Conservation (phyloP, 1,139 yeast genomes). For the Zygoascus hellenicus region DNA sequence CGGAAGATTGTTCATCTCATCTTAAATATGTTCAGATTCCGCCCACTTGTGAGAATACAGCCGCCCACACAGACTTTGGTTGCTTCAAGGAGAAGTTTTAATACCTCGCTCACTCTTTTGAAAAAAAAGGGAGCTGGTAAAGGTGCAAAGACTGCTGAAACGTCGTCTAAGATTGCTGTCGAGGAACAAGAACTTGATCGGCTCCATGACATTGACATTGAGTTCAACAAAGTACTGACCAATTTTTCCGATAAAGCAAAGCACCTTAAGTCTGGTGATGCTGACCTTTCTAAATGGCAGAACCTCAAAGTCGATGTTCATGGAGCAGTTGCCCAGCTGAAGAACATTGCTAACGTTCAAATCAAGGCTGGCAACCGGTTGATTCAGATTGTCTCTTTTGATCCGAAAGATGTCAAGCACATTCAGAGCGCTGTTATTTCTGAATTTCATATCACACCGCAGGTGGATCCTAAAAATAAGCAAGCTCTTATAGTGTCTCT, state of each 20-base stretch:
- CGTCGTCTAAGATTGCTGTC: background rate
- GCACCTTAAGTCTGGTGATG: conserved; percentile 61
- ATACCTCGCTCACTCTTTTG: background rate
- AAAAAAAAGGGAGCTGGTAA: background rate
- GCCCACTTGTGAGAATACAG: no score
- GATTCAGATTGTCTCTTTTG: conserved; percentile 72
- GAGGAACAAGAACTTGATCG: background rate
- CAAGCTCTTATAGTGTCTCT: conserved; percentile 69
- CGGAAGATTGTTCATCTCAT: no score
- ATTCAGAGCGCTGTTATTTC: conserved; percentile 68
- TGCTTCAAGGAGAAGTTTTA: no score
- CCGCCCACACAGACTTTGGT: no score
- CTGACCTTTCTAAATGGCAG: conserved; percentile 64
- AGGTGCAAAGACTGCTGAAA: background rate
- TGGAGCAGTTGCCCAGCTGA: conserved; percentile 47
- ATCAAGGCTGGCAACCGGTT: conserved; percentile 59
- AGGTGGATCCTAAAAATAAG: conserved; percentile 61
- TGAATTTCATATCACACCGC: conserved; percentile 72
- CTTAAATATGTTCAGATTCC: no score
- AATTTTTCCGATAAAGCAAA: conserved; percentile 51
- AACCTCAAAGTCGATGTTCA: conserved; percentile 48
- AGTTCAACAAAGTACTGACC: conserved; percentile 47
- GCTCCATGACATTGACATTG: conserved; percentile 36
- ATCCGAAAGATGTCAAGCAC: conserved; percentile 63
- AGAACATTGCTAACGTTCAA: conserved; percentile 68